These are phyloP conservation scores for Xylariales sp. DNA, from an alignment of 2,329 filamentous ascomycete species.

Conservation along the genomic window DNA sequence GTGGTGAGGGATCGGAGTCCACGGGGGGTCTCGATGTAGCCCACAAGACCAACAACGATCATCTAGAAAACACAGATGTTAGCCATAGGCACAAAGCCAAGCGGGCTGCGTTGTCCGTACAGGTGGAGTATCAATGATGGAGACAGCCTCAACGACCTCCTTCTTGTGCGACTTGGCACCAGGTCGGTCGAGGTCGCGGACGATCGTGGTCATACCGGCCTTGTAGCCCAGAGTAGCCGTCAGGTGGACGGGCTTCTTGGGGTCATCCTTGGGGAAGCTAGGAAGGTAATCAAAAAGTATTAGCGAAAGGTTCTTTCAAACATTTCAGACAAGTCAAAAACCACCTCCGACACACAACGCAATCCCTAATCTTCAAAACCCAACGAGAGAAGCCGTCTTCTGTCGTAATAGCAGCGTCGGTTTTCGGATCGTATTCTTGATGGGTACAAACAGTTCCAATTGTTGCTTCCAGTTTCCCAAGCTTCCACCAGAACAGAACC, in stretches of 20 bases:
- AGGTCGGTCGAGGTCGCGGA: slow-evolving; percentile 97
- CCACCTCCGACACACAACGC: too few species aligned
- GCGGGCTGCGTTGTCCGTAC: slow-evolving; percentile 85
- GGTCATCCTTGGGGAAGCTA: slow-evolving; percentile 99
- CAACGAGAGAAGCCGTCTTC: too few species aligned
- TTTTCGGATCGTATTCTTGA: too few species aligned
- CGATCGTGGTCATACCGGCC: slow-evolving; percentile 99
- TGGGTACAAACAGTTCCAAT: too few species aligned
- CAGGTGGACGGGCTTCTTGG: slow-evolving; percentile 99
- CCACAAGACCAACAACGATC: slow-evolving; percentile 99
- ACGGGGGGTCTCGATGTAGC: slow-evolving; percentile 99
- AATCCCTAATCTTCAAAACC: too few species aligned
- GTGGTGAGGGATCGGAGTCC: slow-evolving; percentile 99
- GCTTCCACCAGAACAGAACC: too few species aligned
- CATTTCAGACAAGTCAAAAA: neutral
- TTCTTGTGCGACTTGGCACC: slow-evolving; percentile 99
- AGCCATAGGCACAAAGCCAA: slow-evolving; percentile 70
- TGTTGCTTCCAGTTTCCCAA: too few species aligned
- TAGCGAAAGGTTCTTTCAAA: neutral
- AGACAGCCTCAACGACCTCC: slow-evolving; percentile 86
- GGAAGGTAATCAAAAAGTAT: slow-evolving; percentile 10
- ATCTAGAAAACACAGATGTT: slow-evolving; percentile 72
- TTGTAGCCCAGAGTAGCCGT: slow-evolving; percentile 99
- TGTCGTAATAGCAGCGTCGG: too few species aligned
- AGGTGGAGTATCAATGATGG: slow-evolving; percentile 88